Base-by-base conservation (phyloP, 2,329 filamentous ascomycete genomes). In the Teratosphaeria nubilosa region DNA sequence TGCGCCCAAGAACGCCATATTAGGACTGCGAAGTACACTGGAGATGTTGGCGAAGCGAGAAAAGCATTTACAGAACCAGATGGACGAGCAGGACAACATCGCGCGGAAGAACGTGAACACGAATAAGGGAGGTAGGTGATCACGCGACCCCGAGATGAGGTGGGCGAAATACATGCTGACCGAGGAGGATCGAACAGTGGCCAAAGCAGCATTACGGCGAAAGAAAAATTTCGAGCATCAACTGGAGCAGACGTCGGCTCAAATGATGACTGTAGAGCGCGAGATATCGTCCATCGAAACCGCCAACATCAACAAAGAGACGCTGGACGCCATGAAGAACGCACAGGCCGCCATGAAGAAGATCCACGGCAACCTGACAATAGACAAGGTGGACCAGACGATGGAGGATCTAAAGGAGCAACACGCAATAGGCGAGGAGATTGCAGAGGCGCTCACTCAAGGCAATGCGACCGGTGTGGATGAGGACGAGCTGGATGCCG, bases 11-110 rank as follows among this genome's bases (percentile, higher is more conserved):
- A 94, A 96, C 79, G 94, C 94, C 66, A 99, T 99, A 69, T 80
- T 99, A 58, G 84, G 83, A 60, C 79, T 99, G 70, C 85, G 94
- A 67, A 83, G 87, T 70, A 92, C 96, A 78, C 82, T 97, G 51
- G 92, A 96, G 68, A 97, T 97, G 91, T 82, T 99, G 71, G 90
- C 95, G 77, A 99, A 99, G 82, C 83, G 92, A 60, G 91, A 97
- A 80, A 88, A 84, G 74, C 90, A 97, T 72, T 77, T 97, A 62
- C 87, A 94, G 75, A 88, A 82, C 63, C 91, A 95, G 78, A 96
- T 97, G 79, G 86, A 90, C 27, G 91, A 97, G 74, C 91, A 97
- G 74, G 90, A 96, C 69, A 82, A 82, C 41, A 82, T 95, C 65
- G 94, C 94, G 51, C 83, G 89, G 75, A 96, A 96, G 81, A 86